phyloP scores from a whole-genome alignment of 257 asterid species.

The Buddleja alternifolia region DNA sequence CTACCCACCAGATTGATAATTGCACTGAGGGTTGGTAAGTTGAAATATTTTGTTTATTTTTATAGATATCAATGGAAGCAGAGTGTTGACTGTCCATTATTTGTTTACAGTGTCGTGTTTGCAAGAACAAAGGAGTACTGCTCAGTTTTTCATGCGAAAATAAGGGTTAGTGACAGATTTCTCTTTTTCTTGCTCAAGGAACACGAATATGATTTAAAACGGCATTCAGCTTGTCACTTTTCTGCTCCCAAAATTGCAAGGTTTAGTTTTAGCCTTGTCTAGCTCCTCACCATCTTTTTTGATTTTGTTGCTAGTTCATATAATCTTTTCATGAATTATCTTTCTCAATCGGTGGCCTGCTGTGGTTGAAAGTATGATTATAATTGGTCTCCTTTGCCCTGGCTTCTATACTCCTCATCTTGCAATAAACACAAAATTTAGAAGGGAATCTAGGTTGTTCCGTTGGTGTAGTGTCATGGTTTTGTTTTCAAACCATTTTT shows the following conservation, averaged over 20 bases:
- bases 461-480: slow-evolving; percentile 10
- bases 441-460: slow-evolving; percentile 9
- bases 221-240: slow-evolving; percentile 1
- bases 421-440: neutral
- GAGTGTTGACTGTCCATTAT: slow-evolving; percentile 27
- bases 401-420: slow-evolving; percentile 4
- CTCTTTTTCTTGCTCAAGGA: slow-evolving; percentile 15
- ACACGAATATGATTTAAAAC: neutral
- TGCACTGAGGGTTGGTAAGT: slow-evolving; percentile 95
- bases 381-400: slow-evolving; percentile 2
- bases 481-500: neutral
- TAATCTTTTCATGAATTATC: slow-evolving; percentile 2
- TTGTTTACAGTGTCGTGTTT: slow-evolving; percentile 69
- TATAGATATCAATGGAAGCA: slow-evolving; percentile 19
- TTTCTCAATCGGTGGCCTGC: neutral
- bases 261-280: slow-evolving; percentile 10
- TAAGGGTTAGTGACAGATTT: slow-evolving; percentile 68
- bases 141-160: slow-evolving; percentile 83
- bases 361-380: too few species aligned
- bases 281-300: neutral
- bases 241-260: slow-evolving; percentile 15
- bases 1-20: slow-evolving; percentile 99
- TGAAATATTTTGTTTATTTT: slow-evolving; percentile 19
- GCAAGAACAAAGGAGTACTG: slow-evolving; percentile 93
- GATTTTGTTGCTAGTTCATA: neutral